phyloP scores from a whole-genome alignment of 1,284 basidiomycete species.

The Irpex sp. region DNA sequence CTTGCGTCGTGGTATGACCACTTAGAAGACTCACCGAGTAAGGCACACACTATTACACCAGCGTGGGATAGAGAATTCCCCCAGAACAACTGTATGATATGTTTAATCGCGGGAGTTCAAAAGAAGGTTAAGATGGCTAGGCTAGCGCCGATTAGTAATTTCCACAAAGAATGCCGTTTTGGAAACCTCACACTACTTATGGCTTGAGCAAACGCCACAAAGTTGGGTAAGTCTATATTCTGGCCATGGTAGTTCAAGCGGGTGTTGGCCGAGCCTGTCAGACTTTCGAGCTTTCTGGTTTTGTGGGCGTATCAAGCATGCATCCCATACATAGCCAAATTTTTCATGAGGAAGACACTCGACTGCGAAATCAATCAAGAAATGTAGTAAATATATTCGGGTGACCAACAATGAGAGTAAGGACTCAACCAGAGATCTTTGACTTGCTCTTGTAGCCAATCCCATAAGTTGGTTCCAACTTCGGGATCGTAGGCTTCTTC shows the following conservation, averaged over 20 bases:
- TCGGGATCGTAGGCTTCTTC: constrained; percentile 24
- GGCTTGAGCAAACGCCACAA: background rate
- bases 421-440: constrained; percentile 7
- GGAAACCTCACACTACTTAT: too few relatives aligned
- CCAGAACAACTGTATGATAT: background rate
- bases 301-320: too few relatives aligned
- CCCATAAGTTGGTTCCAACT: constrained; percentile 29
- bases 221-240: background rate
- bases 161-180: background rate
- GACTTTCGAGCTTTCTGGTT: too few relatives aligned
- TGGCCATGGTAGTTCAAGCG: background rate
- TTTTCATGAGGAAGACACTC: too few relatives aligned
- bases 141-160: background rate
- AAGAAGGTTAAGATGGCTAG: background rate
- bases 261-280: too few relatives aligned
- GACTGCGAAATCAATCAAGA: too few relatives aligned
- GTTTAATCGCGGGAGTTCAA: background rate
- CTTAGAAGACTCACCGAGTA: background rate
- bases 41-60: background rate
- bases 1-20: background rate
- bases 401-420: background rate
- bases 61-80: background rate
- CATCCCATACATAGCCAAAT: too few relatives aligned
- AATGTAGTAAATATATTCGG: background rate
- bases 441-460: constrained; percentile 31